Evolutionary conservation across 148 eudicot genomes (phyloP).

Genomic region (Vaccinium corymbosum): DNA sequence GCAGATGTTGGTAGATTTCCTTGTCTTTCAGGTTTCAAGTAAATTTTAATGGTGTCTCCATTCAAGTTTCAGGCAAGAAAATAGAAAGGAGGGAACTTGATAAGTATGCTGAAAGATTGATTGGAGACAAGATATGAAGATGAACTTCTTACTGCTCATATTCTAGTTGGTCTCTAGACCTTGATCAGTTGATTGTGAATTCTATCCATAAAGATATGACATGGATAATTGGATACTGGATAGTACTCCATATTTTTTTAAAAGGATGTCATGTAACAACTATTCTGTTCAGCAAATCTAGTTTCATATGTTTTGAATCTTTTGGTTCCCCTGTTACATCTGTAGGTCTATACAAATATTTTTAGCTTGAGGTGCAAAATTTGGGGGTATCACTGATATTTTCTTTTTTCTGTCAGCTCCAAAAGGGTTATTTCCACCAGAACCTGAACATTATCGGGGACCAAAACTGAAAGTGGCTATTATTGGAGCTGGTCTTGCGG

Average conservation of each 20-base stretch:
- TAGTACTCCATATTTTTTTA: not conserved
- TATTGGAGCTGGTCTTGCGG: slow-evolving; percentile 97
- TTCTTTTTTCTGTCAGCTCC: slow-evolving; percentile 64
- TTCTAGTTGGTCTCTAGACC: not conserved
- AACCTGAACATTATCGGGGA: slow-evolving; percentile 78
- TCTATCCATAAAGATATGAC: slow-evolving; percentile 1
- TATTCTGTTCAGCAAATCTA: not conserved
- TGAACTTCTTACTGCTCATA: not conserved
- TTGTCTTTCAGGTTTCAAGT: not conserved
- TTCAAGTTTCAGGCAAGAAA: not conserved
- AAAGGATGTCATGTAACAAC: not conserved
- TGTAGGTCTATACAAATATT: not conserved
- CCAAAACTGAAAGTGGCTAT: slow-evolving; percentile 98
- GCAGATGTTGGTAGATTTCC: not conserved
- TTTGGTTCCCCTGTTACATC: not conserved
- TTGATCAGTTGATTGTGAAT: not conserved
- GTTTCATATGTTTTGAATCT: not conserved
- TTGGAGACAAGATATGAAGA: not conserved
- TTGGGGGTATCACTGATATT: not conserved
- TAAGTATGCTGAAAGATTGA: not conserved
- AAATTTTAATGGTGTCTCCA: not conserved
- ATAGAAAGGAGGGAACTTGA: not conserved
- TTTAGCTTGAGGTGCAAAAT: slow-evolving; percentile 2
- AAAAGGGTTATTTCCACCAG: slow-evolving; percentile 94
- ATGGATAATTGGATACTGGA: not conserved